These are phyloP conservation scores for Salisapilia sapeloensis DNA, from an alignment of 352 stramenopile genomes.

Conservation along the genomic window DNA sequence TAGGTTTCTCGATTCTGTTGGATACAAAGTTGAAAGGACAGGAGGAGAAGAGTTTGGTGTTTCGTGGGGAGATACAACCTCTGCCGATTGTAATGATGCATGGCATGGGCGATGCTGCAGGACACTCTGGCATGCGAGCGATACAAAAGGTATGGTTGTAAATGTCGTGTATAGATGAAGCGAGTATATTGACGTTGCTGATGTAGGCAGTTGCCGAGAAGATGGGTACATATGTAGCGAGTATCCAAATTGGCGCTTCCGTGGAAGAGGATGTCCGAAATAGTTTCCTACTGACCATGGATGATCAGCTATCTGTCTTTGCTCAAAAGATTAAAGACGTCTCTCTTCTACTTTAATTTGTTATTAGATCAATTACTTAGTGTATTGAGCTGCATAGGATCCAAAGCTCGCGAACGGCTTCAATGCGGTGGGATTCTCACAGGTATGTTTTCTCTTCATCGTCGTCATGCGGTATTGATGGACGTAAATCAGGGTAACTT, in stretches of 20 bases:
- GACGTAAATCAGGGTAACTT: slow-evolving; percentile 60
- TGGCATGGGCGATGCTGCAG: slow-evolving; percentile 89
- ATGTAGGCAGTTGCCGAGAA: slow-evolving; percentile 29
- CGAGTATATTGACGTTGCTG: neutral
- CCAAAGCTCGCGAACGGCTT: slow-evolving; percentile 76
- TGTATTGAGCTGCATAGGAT: slow-evolving; percentile 21
- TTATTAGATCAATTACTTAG: neutral
- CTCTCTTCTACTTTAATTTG: too few species aligned
- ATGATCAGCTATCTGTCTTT: slow-evolving; percentile 83
- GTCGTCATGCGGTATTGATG: neutral
- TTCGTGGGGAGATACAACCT: slow-evolving; percentile 5
- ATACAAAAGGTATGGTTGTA: slow-evolving; percentile 49
- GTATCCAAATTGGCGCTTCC: slow-evolving; percentile 77
- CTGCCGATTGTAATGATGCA: slow-evolving; percentile 80
- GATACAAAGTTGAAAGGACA: slow-evolving; percentile 1
- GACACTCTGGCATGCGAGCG: slow-evolving; percentile 76
- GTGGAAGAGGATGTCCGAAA: slow-evolving; percentile 82
- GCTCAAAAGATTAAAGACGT: slow-evolving; percentile 60
- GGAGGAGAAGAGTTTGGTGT: slow-evolving; percentile 13
- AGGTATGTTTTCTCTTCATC: slow-evolving; percentile 18
- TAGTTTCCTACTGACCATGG: slow-evolving; percentile 88
- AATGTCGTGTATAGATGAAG: neutral
- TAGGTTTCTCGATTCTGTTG: slow-evolving; percentile 1
- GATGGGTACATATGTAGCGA: slow-evolving; percentile 75
- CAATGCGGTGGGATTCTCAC: slow-evolving; percentile 86